Percentiles rank a stretch among this genome's conserved stretches.
Evolutionary conservation across 163 green algal species (phyloP).

Genomic region (Chlorella variabilis): DNA sequence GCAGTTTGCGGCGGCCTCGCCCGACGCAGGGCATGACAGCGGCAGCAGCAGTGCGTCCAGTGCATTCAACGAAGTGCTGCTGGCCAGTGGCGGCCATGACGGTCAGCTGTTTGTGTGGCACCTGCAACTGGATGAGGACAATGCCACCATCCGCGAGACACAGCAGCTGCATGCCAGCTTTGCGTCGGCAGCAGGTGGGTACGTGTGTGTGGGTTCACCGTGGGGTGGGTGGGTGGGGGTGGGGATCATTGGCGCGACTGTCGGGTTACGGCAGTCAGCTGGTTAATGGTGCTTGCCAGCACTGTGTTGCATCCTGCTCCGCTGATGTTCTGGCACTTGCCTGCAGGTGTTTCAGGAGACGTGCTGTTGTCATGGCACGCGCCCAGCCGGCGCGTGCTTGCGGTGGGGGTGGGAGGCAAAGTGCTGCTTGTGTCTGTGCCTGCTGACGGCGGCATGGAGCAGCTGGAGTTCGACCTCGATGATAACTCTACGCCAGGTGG

Average conservation of each 20-base stretch:
- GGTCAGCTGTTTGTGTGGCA: slow-evolving; percentile 67
- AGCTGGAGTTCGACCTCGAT: slow-evolving; percentile 22
- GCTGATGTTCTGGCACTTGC: too few species aligned
- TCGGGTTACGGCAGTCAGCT: background rate
- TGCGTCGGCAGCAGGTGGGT: background rate
- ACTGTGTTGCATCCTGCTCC: too few species aligned
- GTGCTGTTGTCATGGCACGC: slow-evolving; percentile 30
- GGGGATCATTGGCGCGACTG: background rate
- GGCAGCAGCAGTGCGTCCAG: background rate
- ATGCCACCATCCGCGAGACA: slow-evolving; percentile 40
- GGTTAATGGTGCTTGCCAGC: too few species aligned
- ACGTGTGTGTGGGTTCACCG: background rate
- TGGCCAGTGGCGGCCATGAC: slow-evolving; percentile 59
- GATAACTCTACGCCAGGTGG: slow-evolving; percentile 11
- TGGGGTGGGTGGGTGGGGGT: background rate
- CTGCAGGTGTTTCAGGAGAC: slow-evolving; percentile 8
- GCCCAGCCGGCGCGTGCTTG: slow-evolving; percentile 30
- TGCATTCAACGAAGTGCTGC: slow-evolving; percentile 32
- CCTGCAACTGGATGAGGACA: slow-evolving; percentile 46
- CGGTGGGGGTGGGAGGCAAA: slow-evolving; percentile 36
- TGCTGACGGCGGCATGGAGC: slow-evolving; percentile 7
- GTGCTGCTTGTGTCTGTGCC: slow-evolving; percentile 38
- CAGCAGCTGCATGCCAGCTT: slow-evolving; percentile 59
- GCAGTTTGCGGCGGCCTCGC: background rate
- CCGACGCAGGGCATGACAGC: background rate